Evolutionary conservation across 2,329 filamentous ascomycete genomes (phyloP), one percentile per base, ranked within the genome.

Genomic region (Calonectria henricotiae): DNA sequence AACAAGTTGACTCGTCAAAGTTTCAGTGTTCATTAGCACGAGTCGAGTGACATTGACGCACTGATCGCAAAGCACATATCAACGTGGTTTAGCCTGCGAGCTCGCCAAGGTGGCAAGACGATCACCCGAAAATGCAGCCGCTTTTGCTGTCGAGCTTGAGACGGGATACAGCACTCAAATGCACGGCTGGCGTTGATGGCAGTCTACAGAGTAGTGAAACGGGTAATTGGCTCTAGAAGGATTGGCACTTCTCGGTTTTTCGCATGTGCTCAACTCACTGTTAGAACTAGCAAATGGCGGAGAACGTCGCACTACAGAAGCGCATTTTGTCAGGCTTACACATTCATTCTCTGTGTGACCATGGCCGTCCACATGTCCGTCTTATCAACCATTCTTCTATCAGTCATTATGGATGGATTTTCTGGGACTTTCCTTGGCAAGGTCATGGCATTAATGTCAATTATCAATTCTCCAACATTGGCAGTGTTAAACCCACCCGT

Each of bases 71-170:
- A 12, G 27, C 27, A 30, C n/a, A 15, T 41, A 70, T 69, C 9
- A 15, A 69, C 72, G 54, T 7, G 71, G 77, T 63, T 75, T 78
- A 78, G 77, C 37, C 70, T 78, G 76, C 76, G 75, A 77, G 69
- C 46, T 64, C 60, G 51, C 32, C n/a, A 37, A 37, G 35, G 35
- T 37, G 35, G 5, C 11, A 9, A 51, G 47, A 15, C 25, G 47
- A 51, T 51, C 47, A 17, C 8, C 47, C 27, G 47, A 51, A 27
- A 51, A 51, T 51, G 13, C 25, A 27, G 47, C 47, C 47, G 51
- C 32, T 8, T 25, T 58, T 39, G 51, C 51, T 58, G 17, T 20
- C 20, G n/a, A 37, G n/a, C 11, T 4, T 15, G 8, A 13, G 6
- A 12, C 46, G 3, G 1, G 43, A 20, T 17, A 11, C 43, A n/a